Evolutionary conservation across 208 protist species (phyloP).

Genomic region (Kentomonas sorsogonicus): DNA sequence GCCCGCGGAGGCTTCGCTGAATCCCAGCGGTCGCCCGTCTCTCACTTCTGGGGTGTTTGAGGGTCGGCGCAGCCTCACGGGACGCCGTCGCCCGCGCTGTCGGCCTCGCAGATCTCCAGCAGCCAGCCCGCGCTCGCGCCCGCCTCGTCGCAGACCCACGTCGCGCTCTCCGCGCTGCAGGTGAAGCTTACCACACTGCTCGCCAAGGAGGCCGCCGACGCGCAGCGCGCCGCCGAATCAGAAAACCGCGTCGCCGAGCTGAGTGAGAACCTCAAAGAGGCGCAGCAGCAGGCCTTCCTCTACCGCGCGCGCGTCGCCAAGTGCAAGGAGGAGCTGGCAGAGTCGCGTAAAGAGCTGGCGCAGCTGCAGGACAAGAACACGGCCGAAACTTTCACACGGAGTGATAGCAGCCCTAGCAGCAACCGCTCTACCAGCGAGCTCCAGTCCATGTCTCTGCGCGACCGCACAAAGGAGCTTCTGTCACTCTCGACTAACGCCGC

Average conservation of each 20-base stretch:
- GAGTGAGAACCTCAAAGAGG: slow-evolving; percentile 36
- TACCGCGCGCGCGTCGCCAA: slow-evolving; percentile 55
- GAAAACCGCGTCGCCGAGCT: slow-evolving; percentile 52
- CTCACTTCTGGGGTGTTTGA: too few relatives aligned
- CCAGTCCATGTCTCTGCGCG: too few relatives aligned
- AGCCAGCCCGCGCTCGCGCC: not conserved
- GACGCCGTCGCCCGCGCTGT: not conserved
- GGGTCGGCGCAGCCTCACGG: not conserved
- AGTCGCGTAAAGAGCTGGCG: too few relatives aligned
- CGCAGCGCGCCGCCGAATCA: slow-evolving; percentile 32
- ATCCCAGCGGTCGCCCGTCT: too few relatives aligned
- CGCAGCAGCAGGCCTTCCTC: slow-evolving; percentile 59
- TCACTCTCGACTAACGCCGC: too few relatives aligned
- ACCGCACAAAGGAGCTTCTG: too few relatives aligned
- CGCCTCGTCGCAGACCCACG: slow-evolving; percentile 20
- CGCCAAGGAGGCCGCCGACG: slow-evolving; percentile 43
- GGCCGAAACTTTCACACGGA: too few relatives aligned
- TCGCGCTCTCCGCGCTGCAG: slow-evolving; percentile 30
- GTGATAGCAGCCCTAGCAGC: too few relatives aligned
- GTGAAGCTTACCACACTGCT: slow-evolving; percentile 70
- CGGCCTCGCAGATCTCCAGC: not conserved
- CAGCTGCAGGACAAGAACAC: too few relatives aligned
- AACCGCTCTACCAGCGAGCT: too few relatives aligned
- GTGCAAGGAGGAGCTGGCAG: slow-evolving; percentile 58
- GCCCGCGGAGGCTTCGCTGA: too few relatives aligned